Base-by-base conservation (phyloP, 306 rosid genomes). In the Prinsepia uniflora region DNA sequence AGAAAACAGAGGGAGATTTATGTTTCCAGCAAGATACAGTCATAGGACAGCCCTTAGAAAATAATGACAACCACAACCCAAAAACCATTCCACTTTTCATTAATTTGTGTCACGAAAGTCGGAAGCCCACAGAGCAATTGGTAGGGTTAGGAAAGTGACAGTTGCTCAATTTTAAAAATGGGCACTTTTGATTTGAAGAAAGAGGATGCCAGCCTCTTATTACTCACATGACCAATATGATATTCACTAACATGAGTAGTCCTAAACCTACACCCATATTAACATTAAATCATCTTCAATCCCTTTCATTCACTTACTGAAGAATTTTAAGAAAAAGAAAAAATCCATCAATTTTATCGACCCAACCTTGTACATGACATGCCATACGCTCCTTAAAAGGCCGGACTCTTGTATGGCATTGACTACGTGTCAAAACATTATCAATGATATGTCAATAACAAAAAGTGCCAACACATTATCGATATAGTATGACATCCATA, bases 151-250 rank as follows among this genome's bases (percentile, higher is more conserved):
- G 57, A 71, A 58, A 45, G 46, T 57, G 66, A 44, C 42, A 39
- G 45, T 44, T 2, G 13, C 63, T 17, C 15, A 13, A 24, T 10
- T 24, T 57, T 58, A 22, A 1, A 57, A 24, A 14, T 15, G 34
- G 56, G n/a, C 56, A 71, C 66, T 6, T 46, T 30, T 71, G 53
- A 18, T 46, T 30, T 71, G 53, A 18, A 44, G 12, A 57, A 30
- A 15, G 46, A 44, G 39, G 65, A 50, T 71, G 57, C 66, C 57
- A 44, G 46, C 55, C 24, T 24, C 24, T 24, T 71, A n/a, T 42
- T 30, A 40, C 30, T 61, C 68, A 74, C 50, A 42, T 55, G 76
- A 45, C 59, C 56, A 59, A 47, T 20, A 61, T 63, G 75, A 62
- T 45, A 50, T 44, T 54, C 56, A 12, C 62, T 10, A 54, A 57